Evolutionary conservation across 202 grass and related monocot species (phyloP), one percentile per base, ranked within the genome.

Genomic region (Schoenoplectus tabernaemontani): DNA sequence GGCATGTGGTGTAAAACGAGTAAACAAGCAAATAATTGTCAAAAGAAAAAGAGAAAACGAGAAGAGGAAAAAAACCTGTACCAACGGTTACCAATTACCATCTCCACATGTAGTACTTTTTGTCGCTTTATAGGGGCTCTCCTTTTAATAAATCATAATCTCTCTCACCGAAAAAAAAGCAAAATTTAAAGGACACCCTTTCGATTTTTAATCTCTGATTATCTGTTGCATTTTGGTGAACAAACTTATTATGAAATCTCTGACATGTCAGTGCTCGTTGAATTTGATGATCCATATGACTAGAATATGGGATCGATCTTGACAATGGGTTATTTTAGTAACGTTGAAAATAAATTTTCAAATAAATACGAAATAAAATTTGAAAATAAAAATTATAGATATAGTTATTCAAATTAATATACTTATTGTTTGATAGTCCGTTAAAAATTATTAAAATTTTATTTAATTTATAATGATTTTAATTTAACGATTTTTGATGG

Each of bases 111-210:
- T n/a, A 73, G 43, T 51, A 33, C 68, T 73, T 73, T 71, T 72
- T 72, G 68, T 72, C 43, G 44, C 44, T 73, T 73, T 73, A 32
- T 72, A 51, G 23, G 12, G 43, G 68, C 43, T 73, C 43, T 15
- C 0, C 68, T 73, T 73, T 73, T 73, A 51, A 73, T 73, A 51
- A 73, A 73, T 73, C 68, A 73, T 46, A 50, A 50, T 48, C 42
- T 69, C 20, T 43, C 65, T 24, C 17, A n/a, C 65, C 65, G 19
- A 24, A 44, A 69, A 69, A 51, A 48, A 48, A 47, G 11, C 17
- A 67, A 69, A 39, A 66, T 69, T 69, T 44, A 41, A 46, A 43
- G 17, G 19, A 10, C 36, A 43, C 47, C 41, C 9, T 46, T 28
- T 46, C 66, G 24, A n/a, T 44, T 70, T 16, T 32, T 48, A 48